A percentile compares a stretch with the other conserved stretches of the same genome.
Evolutionary conservation across 2,329 filamentous ascomycete species (phyloP).

Genomic region (Phaeosphaeria sp.): DNA sequence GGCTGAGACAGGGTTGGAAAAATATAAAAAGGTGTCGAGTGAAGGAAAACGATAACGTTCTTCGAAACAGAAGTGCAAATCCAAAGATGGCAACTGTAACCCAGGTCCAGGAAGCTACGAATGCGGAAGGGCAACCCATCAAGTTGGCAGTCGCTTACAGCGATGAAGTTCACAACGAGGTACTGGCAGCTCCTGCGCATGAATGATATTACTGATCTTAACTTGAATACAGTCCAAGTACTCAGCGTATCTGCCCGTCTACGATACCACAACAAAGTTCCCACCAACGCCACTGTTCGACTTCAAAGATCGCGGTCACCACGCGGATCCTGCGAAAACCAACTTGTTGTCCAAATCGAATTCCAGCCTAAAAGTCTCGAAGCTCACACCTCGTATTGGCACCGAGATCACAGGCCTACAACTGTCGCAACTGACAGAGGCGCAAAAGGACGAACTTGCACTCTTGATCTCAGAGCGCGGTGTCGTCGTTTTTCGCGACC

Average conservation of each 20-base stretch:
- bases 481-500: constrained; percentile 55
- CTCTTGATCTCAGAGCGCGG: constrained; percentile 41
- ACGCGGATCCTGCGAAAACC: constrained; percentile 53
- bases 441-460: constrained; percentile 57
- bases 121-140: constrained; percentile 25
- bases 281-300: constrained; percentile 51
- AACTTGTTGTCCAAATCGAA: constrained; percentile 48
- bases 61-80: background rate
- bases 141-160: constrained; percentile 31
- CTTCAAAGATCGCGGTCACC: constrained; percentile 50
- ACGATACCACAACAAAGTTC: constrained; percentile 47
- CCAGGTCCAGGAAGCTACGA: constrained; percentile 23
- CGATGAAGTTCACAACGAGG: constrained; percentile 26
- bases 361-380: constrained; percentile 25
- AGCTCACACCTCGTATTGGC: constrained; percentile 35
- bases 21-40: background rate
- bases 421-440: constrained; percentile 51
- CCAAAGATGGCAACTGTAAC: constrained; percentile 18
- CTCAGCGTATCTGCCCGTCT: constrained; percentile 44
- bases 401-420: constrained; percentile 48
- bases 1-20: too few species aligned
- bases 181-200: background rate
- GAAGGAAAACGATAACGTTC: background rate
- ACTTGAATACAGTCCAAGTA: constrained; percentile 41
- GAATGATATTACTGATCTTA: background rate